phyloP scores from a whole-genome alignment of 192 early-diverging fungal genomes.

The Radiomyces spectabilis region DNA sequence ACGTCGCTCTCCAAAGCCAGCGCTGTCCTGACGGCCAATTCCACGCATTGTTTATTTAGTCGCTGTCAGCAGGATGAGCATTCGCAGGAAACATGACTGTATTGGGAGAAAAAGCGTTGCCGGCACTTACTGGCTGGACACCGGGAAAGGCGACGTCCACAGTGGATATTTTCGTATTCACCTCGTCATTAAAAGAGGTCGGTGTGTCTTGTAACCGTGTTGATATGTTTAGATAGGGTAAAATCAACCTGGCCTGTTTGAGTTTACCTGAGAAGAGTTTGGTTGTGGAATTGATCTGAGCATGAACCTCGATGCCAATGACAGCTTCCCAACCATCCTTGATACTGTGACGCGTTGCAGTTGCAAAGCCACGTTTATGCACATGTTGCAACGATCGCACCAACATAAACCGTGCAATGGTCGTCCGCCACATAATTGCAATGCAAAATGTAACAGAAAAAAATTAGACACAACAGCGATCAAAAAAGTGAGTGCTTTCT shows the following conservation, averaged over 20 bases:
- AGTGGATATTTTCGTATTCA: slow-evolving; percentile 67
- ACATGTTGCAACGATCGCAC: too few species aligned
- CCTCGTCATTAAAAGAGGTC: slow-evolving; percentile 46
- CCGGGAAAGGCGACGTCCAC: slow-evolving; percentile 88
- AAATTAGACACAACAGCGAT: too few species aligned
- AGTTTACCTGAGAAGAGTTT: slow-evolving; percentile 80
- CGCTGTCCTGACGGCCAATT: slow-evolving; percentile 65
- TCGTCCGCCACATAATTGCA: too few species aligned
- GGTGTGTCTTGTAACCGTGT: slow-evolving; percentile 20
- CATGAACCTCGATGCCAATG: slow-evolving; percentile 90
- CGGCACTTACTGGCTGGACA: slow-evolving; percentile 58
- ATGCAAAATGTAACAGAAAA: too few species aligned
- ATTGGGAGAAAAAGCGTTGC: not conserved
- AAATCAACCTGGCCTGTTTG: slow-evolving; percentile 22
- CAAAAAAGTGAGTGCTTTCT: too few species aligned
- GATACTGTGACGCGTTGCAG: too few species aligned
- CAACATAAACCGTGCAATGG: too few species aligned
- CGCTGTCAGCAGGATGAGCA: slow-evolving; percentile 18
- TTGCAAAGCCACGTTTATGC: too few species aligned
- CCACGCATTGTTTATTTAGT: slow-evolving; percentile 68
- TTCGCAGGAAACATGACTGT: not conserved
- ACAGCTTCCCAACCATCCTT: slow-evolving; percentile 51
- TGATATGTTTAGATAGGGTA: not conserved
- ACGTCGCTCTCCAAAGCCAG: slow-evolving; percentile 62
- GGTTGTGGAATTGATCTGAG: slow-evolving; percentile 60